A percentile compares a stretch with the other conserved stretches of the same genome.
These are phyloP conservation scores for Sporothrix brasiliensis DNA, from an alignment of 2,329 filamentous ascomycete species.

Conservation along the genomic window DNA sequence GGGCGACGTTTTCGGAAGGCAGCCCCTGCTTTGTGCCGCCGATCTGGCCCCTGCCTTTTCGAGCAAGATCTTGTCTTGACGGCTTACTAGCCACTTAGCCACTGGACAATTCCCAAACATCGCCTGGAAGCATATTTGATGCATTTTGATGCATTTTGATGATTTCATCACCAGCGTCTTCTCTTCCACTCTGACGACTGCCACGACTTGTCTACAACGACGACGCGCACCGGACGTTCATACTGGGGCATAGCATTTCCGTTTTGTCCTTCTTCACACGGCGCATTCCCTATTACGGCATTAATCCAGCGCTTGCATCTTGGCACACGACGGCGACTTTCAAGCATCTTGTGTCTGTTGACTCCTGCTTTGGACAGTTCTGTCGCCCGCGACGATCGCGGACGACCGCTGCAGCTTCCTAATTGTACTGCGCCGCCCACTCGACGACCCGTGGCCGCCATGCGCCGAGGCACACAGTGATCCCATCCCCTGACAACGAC, in stretches of 20 bases:
- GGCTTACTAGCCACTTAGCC: background rate
- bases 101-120: constrained; percentile 2
- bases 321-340: constrained; percentile 17
- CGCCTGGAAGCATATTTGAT: no score
- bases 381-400: background rate
- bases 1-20: constrained; percentile 21
- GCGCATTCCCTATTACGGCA: background rate
- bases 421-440: background rate
- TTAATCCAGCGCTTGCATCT: background rate
- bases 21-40: background rate
- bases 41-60: background rate
- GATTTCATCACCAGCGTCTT: constrained; percentile 15
- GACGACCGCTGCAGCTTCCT: background rate
- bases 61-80: constrained; percentile 13
- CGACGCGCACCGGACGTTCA: background rate
- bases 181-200: background rate
- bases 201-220: background rate
- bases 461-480: constrained; percentile 4
- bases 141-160: background rate
- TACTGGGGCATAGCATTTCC: background rate
- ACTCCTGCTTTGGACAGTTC: background rate
- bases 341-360: background rate
- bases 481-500: background rate
- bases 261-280: background rate
- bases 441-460: background rate